Evolutionary conservation across 352 stramenopile species (phyloP).

Genomic region (Globisporangium recalcitrans): DNA sequence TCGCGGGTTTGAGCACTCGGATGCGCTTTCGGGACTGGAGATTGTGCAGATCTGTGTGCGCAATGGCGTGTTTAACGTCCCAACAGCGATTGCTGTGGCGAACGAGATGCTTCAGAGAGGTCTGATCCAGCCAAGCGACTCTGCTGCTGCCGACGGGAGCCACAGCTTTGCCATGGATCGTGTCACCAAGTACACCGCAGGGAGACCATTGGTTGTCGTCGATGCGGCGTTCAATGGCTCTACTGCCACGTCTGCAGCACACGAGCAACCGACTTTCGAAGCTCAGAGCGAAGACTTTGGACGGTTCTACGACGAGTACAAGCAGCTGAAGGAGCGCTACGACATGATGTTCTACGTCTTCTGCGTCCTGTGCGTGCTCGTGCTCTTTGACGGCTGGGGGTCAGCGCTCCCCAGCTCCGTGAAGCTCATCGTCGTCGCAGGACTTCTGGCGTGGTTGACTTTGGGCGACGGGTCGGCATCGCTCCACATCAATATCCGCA

Average conservation of each 20-base stretch:
- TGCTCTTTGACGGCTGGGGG: conserved; percentile 28
- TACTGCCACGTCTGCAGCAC: neutral
- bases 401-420: conserved; percentile 26
- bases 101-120: conserved; percentile 30
- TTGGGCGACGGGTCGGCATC: conserved; percentile 33
- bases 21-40: conserved; percentile 27
- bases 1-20: conserved; percentile 12
- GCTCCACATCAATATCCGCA: conserved; percentile 36
- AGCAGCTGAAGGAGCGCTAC: conserved; percentile 25
- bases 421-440: conserved; percentile 31
- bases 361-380: conserved; percentile 31
- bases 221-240: neutral
- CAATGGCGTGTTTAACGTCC: conserved; percentile 36
- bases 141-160: conserved; percentile 2
- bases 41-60: conserved; percentile 35
- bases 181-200: conserved; percentile 6
- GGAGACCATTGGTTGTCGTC: neutral
- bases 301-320: conserved; percentile 22
- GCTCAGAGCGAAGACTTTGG: conserved; percentile 20
- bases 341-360: conserved; percentile 30
- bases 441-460: conserved; percentile 34
- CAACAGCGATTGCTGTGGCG: conserved; percentile 29
- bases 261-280: conserved; percentile 10
- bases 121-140: conserved; percentile 20
- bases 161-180: conserved; percentile 11